A percentile compares a stretch with the other conserved stretches of the same genome.
Evolutionary conservation across 78 protist genomes (phyloP).

Genomic region (Emiliania huxleyi): DNA sequence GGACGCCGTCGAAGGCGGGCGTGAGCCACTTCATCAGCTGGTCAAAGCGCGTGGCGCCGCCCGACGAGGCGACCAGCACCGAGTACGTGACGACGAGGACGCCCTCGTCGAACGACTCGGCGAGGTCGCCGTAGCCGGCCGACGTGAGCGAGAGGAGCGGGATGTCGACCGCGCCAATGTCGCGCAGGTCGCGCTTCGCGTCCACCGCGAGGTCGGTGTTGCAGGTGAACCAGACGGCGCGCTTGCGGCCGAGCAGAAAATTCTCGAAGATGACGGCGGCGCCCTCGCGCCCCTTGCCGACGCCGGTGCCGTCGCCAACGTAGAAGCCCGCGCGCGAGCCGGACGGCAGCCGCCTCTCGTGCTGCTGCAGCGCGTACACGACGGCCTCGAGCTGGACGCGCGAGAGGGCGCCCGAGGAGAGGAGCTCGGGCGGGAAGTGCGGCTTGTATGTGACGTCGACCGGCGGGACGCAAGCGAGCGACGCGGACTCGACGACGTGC

Average conservation of each 20-base stretch:
- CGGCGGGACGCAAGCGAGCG: background rate
- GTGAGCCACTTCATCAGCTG: conserved; percentile 1
- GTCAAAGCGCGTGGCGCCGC: background rate
- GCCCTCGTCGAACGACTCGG: background rate
- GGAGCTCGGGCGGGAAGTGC: background rate
- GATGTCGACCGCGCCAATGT: background rate
- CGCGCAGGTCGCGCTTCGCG: background rate
- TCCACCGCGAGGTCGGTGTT: background rate
- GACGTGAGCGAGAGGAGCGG: background rate
- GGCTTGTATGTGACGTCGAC: background rate
- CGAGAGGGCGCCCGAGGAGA: conserved; percentile 1
- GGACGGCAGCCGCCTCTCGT: background rate
- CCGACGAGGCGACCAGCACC: background rate
- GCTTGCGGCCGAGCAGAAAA: background rate
- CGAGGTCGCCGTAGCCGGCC: background rate
- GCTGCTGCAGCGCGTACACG: conserved; percentile 28
- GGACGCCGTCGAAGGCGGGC: background rate
- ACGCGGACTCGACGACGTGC: background rate
- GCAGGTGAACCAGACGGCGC: background rate
- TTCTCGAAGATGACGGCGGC: conserved; percentile 5
- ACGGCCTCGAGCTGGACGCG: conserved; percentile 36
- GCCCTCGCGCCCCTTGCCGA: conserved; percentile 21
- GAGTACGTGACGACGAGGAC: background rate
- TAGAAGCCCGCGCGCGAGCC: background rate
- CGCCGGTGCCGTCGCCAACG: conserved; percentile 39